phyloP scores from a whole-genome alignment of 1,139 yeast genomes.

The Magnusiomyces tetraspermus region DNA sequence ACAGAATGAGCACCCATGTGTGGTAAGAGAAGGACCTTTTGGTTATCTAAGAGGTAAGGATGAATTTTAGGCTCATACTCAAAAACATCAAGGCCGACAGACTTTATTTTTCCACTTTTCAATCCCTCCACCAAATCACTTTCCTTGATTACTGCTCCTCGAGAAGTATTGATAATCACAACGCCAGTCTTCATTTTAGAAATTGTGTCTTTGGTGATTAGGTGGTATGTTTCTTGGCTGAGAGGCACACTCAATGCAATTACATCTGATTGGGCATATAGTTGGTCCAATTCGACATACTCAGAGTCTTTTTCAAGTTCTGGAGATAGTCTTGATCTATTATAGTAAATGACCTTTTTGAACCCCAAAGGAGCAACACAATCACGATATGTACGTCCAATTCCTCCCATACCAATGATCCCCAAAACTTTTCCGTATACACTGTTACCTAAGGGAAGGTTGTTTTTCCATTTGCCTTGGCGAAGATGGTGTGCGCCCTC shows the following conservation, averaged over 20 bases:
- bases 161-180: conserved; percentile 52
- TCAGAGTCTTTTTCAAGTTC: conserved; percentile 46
- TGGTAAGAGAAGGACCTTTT: conserved; percentile 49
- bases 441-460: conserved; percentile 36
- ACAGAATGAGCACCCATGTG: conserved; percentile 57
- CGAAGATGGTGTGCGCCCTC: conserved; percentile 34
- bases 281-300: conserved; percentile 47
- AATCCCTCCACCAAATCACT: conserved; percentile 60
- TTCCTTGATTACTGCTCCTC: conserved; percentile 69
- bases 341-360: conserved; percentile 51
- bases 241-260: conserved; percentile 58
- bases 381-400: conserved; percentile 65
- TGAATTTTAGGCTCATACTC: conserved; percentile 61
- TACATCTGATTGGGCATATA: conserved; percentile 48
- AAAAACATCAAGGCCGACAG: conserved; percentile 77
- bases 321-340: conserved; percentile 45
- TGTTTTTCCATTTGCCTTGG: conserved; percentile 29
- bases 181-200: conserved; percentile 60
- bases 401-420: conserved; percentile 74
- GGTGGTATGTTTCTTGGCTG: conserved; percentile 42
- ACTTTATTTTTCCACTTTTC: conserved; percentile 52
- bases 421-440: conserved; percentile 61
- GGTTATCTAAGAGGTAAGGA: conserved; percentile 29
- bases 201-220: conserved; percentile 45
- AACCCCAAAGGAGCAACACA: conserved; percentile 58